These are phyloP conservation scores for Silene uniflora DNA, from an alignment of 148 eudicot species.

Conservation along the genomic window DNA sequence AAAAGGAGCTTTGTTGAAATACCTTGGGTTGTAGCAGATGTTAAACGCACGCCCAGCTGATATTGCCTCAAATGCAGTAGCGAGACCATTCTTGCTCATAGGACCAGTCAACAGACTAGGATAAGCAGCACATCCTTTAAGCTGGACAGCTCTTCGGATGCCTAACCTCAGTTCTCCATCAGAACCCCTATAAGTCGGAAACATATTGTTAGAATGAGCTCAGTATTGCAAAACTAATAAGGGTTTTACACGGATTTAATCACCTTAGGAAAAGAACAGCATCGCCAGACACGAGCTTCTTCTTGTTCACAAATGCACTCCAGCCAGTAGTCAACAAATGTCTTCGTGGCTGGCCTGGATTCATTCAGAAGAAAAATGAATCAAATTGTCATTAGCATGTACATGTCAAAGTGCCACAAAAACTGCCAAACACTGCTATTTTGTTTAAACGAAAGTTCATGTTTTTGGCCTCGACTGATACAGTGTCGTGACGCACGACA, in stretches of 20 bases:
- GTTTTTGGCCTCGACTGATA: no score
- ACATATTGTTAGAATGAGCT: not conserved
- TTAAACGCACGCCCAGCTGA: slow-evolving; percentile 46
- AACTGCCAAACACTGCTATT: no score
- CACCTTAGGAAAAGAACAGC: slow-evolving; percentile 62
- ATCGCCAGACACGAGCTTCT: slow-evolving; percentile 92
- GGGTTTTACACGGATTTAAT: not conserved
- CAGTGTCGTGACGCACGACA: no score
- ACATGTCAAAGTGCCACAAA: not conserved
- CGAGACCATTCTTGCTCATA: slow-evolving; percentile 34
- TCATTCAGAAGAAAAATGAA: not conserved
- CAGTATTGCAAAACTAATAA: not conserved
- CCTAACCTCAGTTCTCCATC: slow-evolving; percentile 94
- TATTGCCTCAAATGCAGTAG: slow-evolving; percentile 54
- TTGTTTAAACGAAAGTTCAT: no score
- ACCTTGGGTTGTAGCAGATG: slow-evolving; percentile 91
- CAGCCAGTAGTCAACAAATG: slow-evolving; percentile 97
- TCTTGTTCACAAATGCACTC: slow-evolving; percentile 96
- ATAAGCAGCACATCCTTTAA: slow-evolving; percentile 40
- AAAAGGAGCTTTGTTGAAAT: not conserved
- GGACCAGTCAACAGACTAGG: slow-evolving; percentile 41
- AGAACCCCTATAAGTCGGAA: slow-evolving; percentile 46
- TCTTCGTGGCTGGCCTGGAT: slow-evolving; percentile 89
- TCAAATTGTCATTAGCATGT: not conserved
- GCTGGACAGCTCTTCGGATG: slow-evolving; percentile 70